Conservation (phyloP, 257 asterid species). For the Knoxia roxburghii region DNA sequence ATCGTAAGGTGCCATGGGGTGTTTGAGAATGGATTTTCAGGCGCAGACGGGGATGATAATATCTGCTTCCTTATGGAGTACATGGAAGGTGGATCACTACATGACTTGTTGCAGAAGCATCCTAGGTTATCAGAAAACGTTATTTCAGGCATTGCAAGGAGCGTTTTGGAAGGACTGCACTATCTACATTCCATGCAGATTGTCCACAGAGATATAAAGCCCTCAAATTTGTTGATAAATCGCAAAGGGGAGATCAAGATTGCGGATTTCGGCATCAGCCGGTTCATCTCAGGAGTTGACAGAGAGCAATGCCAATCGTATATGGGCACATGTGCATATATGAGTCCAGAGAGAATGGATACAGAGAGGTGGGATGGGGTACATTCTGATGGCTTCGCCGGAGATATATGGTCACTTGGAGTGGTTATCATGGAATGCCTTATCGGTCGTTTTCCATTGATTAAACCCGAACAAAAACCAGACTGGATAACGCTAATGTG, state of each 20-base stretch:
- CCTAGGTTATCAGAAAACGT: slow-evolving; percentile 23
- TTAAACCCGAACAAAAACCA: slow-evolving; percentile 26
- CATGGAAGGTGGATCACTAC: slow-evolving; percentile 42
- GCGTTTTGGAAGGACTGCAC: slow-evolving; percentile 38
- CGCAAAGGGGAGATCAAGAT: slow-evolving; percentile 34
- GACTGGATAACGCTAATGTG: slow-evolving; percentile 45
- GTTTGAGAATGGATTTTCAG: slow-evolving; percentile 26
- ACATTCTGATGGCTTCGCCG: slow-evolving; percentile 28
- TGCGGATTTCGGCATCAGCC: slow-evolving; percentile 45
- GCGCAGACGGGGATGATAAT: slow-evolving; percentile 15
- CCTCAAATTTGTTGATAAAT: slow-evolving; percentile 42
- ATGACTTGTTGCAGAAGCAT: slow-evolving; percentile 19
- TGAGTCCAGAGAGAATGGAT: slow-evolving; percentile 54
- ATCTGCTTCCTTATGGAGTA: slow-evolving; percentile 42
- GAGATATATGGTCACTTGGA: slow-evolving; percentile 54
- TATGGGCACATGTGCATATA: slow-evolving; percentile 41
- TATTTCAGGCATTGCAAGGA: slow-evolving; percentile 25
- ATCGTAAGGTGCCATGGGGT: slow-evolving; percentile 34
- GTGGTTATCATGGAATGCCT: slow-evolving; percentile 45
- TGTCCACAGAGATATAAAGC: slow-evolving; percentile 49
- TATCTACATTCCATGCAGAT: slow-evolving; percentile 33
- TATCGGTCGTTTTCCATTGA: slow-evolving; percentile 37
- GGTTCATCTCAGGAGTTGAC: neutral
- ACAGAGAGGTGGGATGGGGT: slow-evolving; percentile 38
- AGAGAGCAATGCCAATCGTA: slow-evolving; percentile 1